Base-by-base conservation (phyloP, 2,329 filamentous ascomycete species). In the Penicillium sp. region DNA sequence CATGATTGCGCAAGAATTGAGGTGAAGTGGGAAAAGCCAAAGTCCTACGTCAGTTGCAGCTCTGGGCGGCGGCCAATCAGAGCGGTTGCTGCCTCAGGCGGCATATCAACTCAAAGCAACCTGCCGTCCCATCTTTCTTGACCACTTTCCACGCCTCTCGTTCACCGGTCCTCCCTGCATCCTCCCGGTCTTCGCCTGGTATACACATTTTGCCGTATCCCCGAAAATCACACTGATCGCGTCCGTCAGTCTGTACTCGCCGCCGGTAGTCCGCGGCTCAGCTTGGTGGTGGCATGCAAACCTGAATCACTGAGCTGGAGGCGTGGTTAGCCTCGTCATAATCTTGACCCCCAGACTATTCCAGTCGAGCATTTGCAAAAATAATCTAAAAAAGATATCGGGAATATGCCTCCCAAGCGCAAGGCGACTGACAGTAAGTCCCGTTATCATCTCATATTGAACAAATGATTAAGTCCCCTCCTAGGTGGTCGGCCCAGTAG, bases 391-490 rank as follows among this genome's bases (percentile, higher is more conserved):
- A n/a, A 28, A 18, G 28, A 30, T 23, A 6, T 22, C 15, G 5
- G 9, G 30, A 59, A 50, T 41, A 86, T 87, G 83, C 76, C 82
- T 47, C 71, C 74, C 12, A 87, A 87, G 68, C 75, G 82, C 58
- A 86, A 86, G 68, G 82, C 82, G 44, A 55, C 68, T 50, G 66
- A 70, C 36, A 70, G 70, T 73, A 69, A 62, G 64, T 38, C 10
- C 52, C 46, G 30, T 39, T 13, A 41, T 46, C 54, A 47, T 50
- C 56, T 35, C 43, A 49, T 31, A 33, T n/a, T 31, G 34, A 33
- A 35, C 18, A 37, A 39, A 45, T 45, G 32, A 42, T 44, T 52
- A 33, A 57, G 65, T 48, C 51, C 57, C 30, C 54, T 53, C 25
- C 35, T 63, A 71, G 55, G 67, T 59, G 51, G 61, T 60, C 51